These are phyloP conservation scores for Hypoxylon sp. DNA, from an alignment of 2,329 filamentous ascomycete genomes.

Conservation along the genomic window DNA sequence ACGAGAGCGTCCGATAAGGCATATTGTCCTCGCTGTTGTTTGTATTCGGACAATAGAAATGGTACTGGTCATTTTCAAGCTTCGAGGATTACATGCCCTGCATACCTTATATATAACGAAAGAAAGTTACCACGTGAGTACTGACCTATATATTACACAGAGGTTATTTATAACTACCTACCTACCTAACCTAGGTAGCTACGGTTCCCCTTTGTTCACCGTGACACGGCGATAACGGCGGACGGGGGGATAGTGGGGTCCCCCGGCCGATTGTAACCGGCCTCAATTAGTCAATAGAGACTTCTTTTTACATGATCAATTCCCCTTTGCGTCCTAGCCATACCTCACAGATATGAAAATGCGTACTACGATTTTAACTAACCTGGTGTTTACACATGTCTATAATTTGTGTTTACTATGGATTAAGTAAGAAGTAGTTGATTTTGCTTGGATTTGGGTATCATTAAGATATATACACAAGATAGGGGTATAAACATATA, in stretches of 20 bases:
- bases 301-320: constrained; percentile 9
- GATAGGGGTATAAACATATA: not conserved
- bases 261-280: constrained; percentile 41
- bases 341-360: constrained; percentile 5
- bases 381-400: constrained; percentile 28
- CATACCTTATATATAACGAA: not conserved
- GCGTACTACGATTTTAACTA: constrained; percentile 1
- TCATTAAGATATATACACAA: not conserved
- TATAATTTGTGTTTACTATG: not conserved
- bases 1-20: constrained; percentile 22
- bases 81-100: constrained; percentile 4
- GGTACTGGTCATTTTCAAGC: not conserved
- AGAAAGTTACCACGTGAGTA: not conserved
- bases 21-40: constrained; percentile 21
- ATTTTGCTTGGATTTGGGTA: not conserved
- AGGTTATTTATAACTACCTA: constrained; percentile 8
- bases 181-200: no score
- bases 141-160: not conserved
- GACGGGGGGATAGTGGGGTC: constrained; percentile 32
- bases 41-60: not conserved
- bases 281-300: constrained; percentile 15
- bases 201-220: constrained; percentile 27
- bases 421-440: not conserved
- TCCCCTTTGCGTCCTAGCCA: constrained; percentile 12
- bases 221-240: constrained; percentile 37